Conservation (phyloP, 805 yeast genomes). For the Saturnispora zaruensis region DNA sequence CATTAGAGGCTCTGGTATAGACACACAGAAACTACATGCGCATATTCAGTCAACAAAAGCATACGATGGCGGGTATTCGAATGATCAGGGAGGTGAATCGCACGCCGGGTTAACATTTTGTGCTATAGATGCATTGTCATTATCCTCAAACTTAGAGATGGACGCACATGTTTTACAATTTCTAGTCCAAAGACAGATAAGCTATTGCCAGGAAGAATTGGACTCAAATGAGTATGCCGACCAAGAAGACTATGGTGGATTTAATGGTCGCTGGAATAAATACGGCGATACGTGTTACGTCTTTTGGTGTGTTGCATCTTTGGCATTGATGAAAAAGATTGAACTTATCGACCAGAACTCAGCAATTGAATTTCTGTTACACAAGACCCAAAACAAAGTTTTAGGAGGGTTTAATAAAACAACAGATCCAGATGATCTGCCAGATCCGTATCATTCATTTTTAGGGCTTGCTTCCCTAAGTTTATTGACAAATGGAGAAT, state of each 20-base stretch:
- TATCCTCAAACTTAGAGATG: constrained; percentile 29
- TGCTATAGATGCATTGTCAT: constrained; percentile 53
- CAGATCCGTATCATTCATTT: constrained; percentile 66
- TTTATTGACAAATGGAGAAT: constrained; percentile 21
- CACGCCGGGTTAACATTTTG: constrained; percentile 88
- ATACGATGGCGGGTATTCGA: constrained; percentile 69
- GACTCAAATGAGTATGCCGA: constrained; percentile 30
- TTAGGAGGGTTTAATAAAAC: constrained; percentile 75
- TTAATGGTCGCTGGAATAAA: constrained; percentile 83
- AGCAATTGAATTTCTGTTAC: constrained; percentile 38
- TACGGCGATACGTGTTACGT: constrained; percentile 80
- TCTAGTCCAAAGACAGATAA: constrained; percentile 58
- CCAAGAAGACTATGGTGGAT: constrained; percentile 57
- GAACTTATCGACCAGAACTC: constrained; percentile 30
- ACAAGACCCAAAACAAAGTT: constrained; percentile 48
- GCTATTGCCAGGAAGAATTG: constrained; percentile 23
- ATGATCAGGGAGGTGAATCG: constrained; percentile 42
- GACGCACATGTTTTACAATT: constrained; percentile 38
- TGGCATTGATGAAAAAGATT: constrained; percentile 32
- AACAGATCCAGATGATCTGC: constrained; percentile 40
- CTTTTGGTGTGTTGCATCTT: constrained; percentile 69
- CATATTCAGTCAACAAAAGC: constrained; percentile 33
- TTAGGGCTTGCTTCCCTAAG: constrained; percentile 50
- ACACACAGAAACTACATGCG: constrained; percentile 31
- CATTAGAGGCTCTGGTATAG: constrained; percentile 34